Evolutionary conservation across 192 early-diverging fungal genomes (phyloP).

Genomic region (Coemansia biformis): DNA sequence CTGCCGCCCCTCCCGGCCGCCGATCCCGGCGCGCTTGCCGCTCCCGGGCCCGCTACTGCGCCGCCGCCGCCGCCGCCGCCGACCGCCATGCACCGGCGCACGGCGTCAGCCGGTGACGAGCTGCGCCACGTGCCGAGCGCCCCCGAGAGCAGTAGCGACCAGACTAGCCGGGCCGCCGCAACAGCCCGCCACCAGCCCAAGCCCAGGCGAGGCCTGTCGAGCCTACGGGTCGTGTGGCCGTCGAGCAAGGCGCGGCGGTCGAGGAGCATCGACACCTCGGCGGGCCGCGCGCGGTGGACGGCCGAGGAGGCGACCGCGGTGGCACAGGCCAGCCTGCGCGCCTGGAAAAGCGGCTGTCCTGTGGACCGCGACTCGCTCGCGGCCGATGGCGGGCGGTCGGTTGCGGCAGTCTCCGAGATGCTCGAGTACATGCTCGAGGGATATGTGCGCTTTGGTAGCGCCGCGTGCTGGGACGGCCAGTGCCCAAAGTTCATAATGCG

Average conservation of each 20-base stretch:
- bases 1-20: constrained; percentile 26
- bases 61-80: constrained; percentile 8
- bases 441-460: constrained; percentile 33
- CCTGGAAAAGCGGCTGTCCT: constrained; percentile 29
- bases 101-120: constrained; percentile 22
- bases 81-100: too few species aligned
- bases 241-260: constrained; percentile 12
- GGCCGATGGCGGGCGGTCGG: constrained; percentile 18
- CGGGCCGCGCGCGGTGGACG: constrained; percentile 21
- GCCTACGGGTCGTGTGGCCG: constrained; percentile 21
- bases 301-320: constrained; percentile 25
- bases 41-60: too few species aligned
- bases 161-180: neutral
- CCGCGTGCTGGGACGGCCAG: constrained; percentile 28
- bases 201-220: constrained; percentile 23
- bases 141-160: too few species aligned
- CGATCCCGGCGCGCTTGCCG: constrained; percentile 6
- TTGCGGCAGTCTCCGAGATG: constrained; percentile 30
- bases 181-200: constrained; percentile 4
- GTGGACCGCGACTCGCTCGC: constrained; percentile 18
- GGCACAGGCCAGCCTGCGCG: constrained; percentile 21
- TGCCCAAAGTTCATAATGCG: constrained; percentile 13
- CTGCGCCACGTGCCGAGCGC: neutral
- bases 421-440: constrained; percentile 42
- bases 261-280: neutral